Evolutionary conservation across 495 filamentous ascomycete genomes (phyloP), one percentile per base, ranked within the genome.

Genomic region (Trichocladium uniseriatum): DNA sequence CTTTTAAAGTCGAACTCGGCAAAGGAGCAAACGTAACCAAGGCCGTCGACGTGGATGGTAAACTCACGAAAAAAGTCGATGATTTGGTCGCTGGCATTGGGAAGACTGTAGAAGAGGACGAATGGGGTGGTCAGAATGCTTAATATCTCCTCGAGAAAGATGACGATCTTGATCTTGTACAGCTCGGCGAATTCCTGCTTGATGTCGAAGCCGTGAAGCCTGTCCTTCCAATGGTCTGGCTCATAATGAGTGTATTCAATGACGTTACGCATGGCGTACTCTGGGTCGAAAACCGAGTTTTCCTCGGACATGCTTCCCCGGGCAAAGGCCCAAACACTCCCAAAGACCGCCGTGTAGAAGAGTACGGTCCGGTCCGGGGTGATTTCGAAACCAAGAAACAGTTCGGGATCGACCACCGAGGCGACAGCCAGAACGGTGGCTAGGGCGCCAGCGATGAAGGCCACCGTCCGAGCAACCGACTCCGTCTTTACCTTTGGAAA

Each of bases 61-160:
- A 95, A 96, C 61, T 98, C 92, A 14, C 92, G 79, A 69, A 98
- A 96, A 68, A 98, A 98, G 60, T 98, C 92, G 43, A 98, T 85
- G 50, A 97, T 79, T 45, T 87, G 86, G 59, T 97, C 94, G 63
- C 84, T 89, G 68, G 84, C 90, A 60, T 84, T 87, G 6, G 89
- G 88, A 39, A 97, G 75, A 48, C 84, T 89, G 62, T 83, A 82
- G 74, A 89, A 87, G 24, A 97, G 78, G 18, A 97, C 79, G 48
- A 94, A 84, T 5, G 92, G 92, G 6, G 90, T 94, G 45, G 92
- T 81, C 34, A 98, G 77, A 62, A 97, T 89, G 66, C 89, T 88
- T 51, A 96, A 63, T 14, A 96, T 81, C 57, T 98, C 92, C 56
- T 95, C 88, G 0, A 94, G 59, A 66, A 98, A 98, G 49, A 95